phyloP scores from a whole-genome alignment of 192 early-diverging fungal genomes.

The Podila epicladia region DNA sequence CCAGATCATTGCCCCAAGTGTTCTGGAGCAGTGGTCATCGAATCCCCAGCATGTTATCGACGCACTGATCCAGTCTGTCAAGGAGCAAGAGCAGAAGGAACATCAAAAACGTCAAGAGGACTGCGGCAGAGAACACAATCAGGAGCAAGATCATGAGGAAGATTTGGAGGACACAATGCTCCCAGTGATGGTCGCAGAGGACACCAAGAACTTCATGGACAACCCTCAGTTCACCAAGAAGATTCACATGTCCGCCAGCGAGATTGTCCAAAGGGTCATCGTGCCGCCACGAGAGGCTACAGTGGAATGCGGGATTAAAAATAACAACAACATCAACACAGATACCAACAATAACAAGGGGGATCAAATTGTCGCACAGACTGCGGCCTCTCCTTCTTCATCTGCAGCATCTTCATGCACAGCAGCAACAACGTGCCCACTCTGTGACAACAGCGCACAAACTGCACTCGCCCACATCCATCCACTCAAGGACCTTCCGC shows the following conservation, averaged over 20 bases:
- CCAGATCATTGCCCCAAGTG: conserved; percentile 15
- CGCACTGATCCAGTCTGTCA: conserved; percentile 16
- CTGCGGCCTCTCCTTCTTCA: no score
- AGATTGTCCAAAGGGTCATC: conserved; percentile 26
- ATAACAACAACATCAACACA: background rate
- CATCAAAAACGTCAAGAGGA: background rate
- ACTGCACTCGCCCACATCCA: background rate
- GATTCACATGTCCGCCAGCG: conserved; percentile 27
- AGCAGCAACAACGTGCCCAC: background rate
- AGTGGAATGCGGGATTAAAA: background rate
- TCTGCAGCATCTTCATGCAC: no score
- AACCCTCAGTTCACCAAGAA: conserved; percentile 47
- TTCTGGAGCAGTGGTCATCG: conserved; percentile 24
- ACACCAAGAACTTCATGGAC: conserved; percentile 55
- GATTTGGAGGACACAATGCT: conserved; percentile 1
- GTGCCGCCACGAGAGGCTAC: background rate
- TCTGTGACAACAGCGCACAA: conserved; percentile 10
- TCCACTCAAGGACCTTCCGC: background rate
- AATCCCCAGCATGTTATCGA: conserved; percentile 27
- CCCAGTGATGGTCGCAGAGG: conserved; percentile 52
- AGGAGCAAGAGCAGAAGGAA: conserved; percentile 2
- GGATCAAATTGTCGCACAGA: no score
- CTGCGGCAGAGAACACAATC: background rate
- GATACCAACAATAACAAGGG: conserved; percentile 1
- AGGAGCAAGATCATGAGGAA: background rate